Conservation (phyloP, 495 filamentous ascomycete species). For the Lichina pygmaea region DNA sequence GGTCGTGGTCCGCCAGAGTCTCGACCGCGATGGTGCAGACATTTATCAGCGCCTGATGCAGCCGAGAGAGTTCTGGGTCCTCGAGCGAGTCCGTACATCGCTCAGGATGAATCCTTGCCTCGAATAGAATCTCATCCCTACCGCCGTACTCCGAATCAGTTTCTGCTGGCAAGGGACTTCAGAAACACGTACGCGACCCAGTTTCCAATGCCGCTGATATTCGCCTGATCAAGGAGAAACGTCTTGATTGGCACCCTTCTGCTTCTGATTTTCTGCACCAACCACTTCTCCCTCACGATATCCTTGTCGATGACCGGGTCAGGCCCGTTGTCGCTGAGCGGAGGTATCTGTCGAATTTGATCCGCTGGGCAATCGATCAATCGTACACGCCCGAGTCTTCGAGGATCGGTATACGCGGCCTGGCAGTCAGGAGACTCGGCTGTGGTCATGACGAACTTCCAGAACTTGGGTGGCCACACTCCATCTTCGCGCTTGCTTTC, state of each 20-base stretch:
- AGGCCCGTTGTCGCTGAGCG: slow-evolving; percentile 73
- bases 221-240: slow-evolving; percentile 64
- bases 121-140: slow-evolving; percentile 69
- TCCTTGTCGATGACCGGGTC: slow-evolving; percentile 73
- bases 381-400: slow-evolving; percentile 50
- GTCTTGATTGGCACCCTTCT: slow-evolving; percentile 72
- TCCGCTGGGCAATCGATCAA: slow-evolving; percentile 55
- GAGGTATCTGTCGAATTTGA: slow-evolving; percentile 47
- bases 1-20: slow-evolving; percentile 48
- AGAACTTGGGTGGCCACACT: slow-evolving; percentile 71
- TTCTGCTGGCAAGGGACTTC: background rate
- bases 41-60: slow-evolving; percentile 48
- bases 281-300: slow-evolving; percentile 41
- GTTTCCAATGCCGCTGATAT: slow-evolving; percentile 81
- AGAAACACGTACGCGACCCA: slow-evolving; percentile 51
- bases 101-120: slow-evolving; percentile 73
- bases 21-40: slow-evolving; percentile 61
- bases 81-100: slow-evolving; percentile 66
- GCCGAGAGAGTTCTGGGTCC: slow-evolving; percentile 36
- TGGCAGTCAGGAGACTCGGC: slow-evolving; percentile 30
- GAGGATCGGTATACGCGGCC: slow-evolving; percentile 60
- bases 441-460: slow-evolving; percentile 60
- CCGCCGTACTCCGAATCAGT: background rate
- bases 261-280: slow-evolving; percentile 35
- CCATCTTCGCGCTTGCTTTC: slow-evolving; percentile 21